A percentile compares a stretch with the other conserved stretches of the same genome.
phyloP scores from a whole-genome alignment of 1,284 basidiomycete genomes.

The Trichosporon asahii region DNA sequence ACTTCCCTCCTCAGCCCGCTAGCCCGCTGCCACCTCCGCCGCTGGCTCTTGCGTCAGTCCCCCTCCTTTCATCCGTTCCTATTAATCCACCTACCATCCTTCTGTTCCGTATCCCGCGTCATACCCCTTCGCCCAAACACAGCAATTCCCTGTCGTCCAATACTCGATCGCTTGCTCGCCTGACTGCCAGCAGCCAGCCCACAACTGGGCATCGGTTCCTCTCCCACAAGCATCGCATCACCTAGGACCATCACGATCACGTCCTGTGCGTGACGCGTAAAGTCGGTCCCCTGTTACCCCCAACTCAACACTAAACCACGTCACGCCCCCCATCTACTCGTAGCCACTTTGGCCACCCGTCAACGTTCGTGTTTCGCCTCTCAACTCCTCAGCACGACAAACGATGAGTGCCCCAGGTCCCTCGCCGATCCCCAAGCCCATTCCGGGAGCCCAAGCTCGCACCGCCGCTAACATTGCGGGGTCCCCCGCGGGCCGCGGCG shows the following conservation, averaged over 20 bases:
- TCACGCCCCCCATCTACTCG: background rate
- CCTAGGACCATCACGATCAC: background rate
- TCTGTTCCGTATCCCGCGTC: background rate
- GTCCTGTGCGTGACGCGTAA: conserved; percentile 1
- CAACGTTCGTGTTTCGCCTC: conserved; percentile 23
- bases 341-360: background rate
- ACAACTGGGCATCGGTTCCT: background rate
- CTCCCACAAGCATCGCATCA: background rate
- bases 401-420: conserved; percentile 4
- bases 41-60: background rate
- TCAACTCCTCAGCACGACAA: conserved; percentile 10
- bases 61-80: background rate
- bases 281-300: conserved; percentile 8
- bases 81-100: background rate
- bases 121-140: background rate
- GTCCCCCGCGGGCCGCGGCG: conserved; percentile 11
- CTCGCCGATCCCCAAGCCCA: conserved; percentile 29
- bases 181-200: background rate
- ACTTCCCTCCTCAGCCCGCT: background rate
- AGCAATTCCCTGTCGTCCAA: background rate
- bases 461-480: conserved; percentile 31
- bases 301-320: conserved; percentile 8
- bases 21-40: background rate
- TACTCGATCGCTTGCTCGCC: background rate
- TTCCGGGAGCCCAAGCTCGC: conserved; percentile 37